These are phyloP conservation scores for Cladosporium sp. DNA, from an alignment of 2,329 filamentous ascomycete genomes.

Conservation along the genomic window DNA sequence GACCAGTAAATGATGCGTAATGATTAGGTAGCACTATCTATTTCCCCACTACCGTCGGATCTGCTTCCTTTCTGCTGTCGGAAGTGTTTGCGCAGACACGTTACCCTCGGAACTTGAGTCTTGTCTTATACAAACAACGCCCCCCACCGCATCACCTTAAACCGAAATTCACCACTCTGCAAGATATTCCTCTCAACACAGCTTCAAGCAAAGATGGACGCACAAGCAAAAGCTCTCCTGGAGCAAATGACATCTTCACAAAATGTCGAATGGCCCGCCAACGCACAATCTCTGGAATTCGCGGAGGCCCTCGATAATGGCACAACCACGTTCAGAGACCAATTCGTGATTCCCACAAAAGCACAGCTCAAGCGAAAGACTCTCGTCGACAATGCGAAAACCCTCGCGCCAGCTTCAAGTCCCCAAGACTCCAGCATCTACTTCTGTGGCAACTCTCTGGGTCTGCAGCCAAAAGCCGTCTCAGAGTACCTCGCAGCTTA, in stretches of 20 bases:
- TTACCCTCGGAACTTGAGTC: too few species aligned
- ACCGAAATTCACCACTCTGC: too few species aligned
- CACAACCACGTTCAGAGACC: constrained; percentile 43
- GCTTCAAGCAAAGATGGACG: constrained; percentile 19
- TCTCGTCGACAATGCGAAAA: constrained; percentile 34
- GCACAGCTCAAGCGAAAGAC: constrained; percentile 62
- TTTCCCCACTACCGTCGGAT: too few species aligned
- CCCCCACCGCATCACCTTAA: too few species aligned
- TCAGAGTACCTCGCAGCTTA: constrained; percentile 63
- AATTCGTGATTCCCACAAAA: constrained; percentile 75
- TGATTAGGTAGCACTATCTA: too few species aligned
- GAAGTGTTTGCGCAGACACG: too few species aligned
- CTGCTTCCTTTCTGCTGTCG: too few species aligned
- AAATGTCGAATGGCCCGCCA: constrained; percentile 18
- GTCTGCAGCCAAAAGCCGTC: constrained; percentile 70
- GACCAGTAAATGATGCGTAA: too few species aligned
- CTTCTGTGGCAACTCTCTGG: constrained; percentile 84
- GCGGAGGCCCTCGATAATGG: constrained; percentile 22
- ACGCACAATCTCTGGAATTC: constrained; percentile 24
- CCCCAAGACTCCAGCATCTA: constrained; percentile 57
- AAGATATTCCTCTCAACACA: too few species aligned
- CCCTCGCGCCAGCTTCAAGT: constrained; percentile 15
- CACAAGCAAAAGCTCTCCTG: background rate
- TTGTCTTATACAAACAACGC: too few species aligned
- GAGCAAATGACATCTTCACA: too few species aligned